Percentiles rank a stretch among this genome's conserved stretches.
These are phyloP conservation scores for Erodium texanum DNA, from an alignment of 441 rosid genomes.

Conservation along the genomic window DNA sequence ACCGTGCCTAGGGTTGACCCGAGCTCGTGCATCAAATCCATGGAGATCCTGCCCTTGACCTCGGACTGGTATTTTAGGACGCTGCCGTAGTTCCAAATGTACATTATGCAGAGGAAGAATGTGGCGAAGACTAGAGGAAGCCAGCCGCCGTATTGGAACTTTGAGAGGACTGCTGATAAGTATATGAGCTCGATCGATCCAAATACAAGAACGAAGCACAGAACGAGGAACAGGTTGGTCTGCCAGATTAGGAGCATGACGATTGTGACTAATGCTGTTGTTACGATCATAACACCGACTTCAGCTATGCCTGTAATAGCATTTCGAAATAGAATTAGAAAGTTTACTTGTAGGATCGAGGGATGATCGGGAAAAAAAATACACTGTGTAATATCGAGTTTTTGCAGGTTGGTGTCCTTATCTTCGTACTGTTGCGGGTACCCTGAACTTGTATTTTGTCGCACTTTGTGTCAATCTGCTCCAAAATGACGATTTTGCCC, in stretches of 20 bases:
- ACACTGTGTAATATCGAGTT: too few species aligned
- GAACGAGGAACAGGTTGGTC: slow-evolving; percentile 62
- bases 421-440: too few species aligned
- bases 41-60: slow-evolving; percentile 74
- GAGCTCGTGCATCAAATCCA: slow-evolving; percentile 81
- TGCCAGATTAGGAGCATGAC: slow-evolving; percentile 96
- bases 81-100: slow-evolving; percentile 91
- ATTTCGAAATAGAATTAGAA: slow-evolving; percentile 9
- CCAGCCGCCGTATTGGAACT: slow-evolving; percentile 81
- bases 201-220: slow-evolving; percentile 66
- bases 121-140: slow-evolving; percentile 75
- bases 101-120: slow-evolving; percentile 68
- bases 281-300: slow-evolving; percentile 91
- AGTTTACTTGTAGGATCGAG: not conserved
- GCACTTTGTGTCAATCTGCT: too few species aligned
- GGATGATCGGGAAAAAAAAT: too few species aligned
- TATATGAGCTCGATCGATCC: slow-evolving; percentile 73
- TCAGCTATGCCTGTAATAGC: slow-evolving; percentile 78
- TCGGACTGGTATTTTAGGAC: slow-evolving; percentile 87
- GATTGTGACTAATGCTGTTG: slow-evolving; percentile 72
- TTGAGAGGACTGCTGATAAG: slow-evolving; percentile 71
- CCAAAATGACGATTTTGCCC: too few species aligned
- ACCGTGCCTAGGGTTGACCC: slow-evolving; percentile 77
- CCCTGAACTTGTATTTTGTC: too few species aligned
- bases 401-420: too few species aligned